Conservation (phyloP, 2,329 filamentous ascomycete species). For the Sporothrix sp. region DNA sequence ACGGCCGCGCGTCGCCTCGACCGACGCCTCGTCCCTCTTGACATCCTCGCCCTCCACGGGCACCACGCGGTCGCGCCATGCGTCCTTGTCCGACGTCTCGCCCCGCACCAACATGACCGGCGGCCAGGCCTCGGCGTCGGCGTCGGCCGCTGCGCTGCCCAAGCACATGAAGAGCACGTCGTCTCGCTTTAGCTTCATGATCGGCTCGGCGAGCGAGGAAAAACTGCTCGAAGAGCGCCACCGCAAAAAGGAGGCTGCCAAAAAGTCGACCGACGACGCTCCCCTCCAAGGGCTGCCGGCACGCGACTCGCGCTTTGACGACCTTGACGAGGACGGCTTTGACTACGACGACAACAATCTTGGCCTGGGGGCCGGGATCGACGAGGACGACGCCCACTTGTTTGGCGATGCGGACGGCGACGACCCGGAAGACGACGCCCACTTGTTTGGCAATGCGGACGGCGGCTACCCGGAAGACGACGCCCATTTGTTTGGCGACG, state of each 20-base stretch:
- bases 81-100: slow-evolving; percentile 42
- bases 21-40: slow-evolving; percentile 20
- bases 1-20: slow-evolving; percentile 25
- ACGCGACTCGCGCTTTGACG: slow-evolving; percentile 48
- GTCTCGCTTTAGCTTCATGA: slow-evolving; percentile 73
- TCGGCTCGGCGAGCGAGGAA: slow-evolving; percentile 57
- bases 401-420: slow-evolving; percentile 44
- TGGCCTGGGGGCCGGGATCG: no score
- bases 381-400: slow-evolving; percentile 37
- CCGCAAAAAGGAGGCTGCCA: slow-evolving; percentile 55
- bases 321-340: slow-evolving; percentile 51
- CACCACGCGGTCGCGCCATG: slow-evolving; percentile 40
- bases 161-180: slow-evolving; percentile 66
- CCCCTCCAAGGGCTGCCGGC: slow-evolving; percentile 17
- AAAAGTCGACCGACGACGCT: slow-evolving; percentile 33
- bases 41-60: slow-evolving; percentile 27
- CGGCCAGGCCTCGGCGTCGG: slow-evolving; percentile 25
- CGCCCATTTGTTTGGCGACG: slow-evolving; percentile 25
- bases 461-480: slow-evolving; percentile 33
- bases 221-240: slow-evolving; percentile 65
- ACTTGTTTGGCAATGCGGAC: slow-evolving; percentile 34
- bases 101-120: slow-evolving; percentile 27
- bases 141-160: slow-evolving; percentile 38
- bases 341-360: slow-evolving; percentile 56
- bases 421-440: slow-evolving; percentile 56